Base-by-base conservation (phyloP, 1,139 yeast genomes). In the Yamadazyma songkhlaensis region DNA sequence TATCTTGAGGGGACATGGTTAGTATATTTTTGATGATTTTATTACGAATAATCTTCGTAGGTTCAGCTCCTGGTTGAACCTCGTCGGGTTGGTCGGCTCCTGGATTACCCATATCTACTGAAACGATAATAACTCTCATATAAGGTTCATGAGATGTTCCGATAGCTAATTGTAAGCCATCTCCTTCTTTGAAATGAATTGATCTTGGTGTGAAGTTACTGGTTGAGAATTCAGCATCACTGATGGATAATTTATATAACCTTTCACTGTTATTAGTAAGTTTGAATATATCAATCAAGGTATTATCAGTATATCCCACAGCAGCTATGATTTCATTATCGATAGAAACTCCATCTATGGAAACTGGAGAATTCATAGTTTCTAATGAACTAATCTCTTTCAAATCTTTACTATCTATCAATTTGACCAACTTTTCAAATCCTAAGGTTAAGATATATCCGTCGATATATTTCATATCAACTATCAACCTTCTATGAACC, bases 141-240 rank as follows among this genome's bases (percentile, higher is more conserved):
- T 69, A 83, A 2, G 95, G 95, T 22, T 77, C 74, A 48, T 85
- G 92, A 1, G 89, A 81, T 0, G 95, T 86, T 0, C 80, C 87
- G 1, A 81, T 72, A 0, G 78, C 77, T 13, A 79, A 42, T 65
- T 47, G 7, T 70, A 66, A 4, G 35, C 26, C 23, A 6, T 39
- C 40, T 9, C 7, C 9, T 31, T 27, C 42, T 45, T 41, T 49
- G 55, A 24, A 73, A 50, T 4, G 67, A 30, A 81, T 59, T 29
- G 64, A 60, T 59, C 80, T 66, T 2, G 87, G 83, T 14, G 82
- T 72, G 55, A 86, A 86, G 2, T 81, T 74, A 40, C 79, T 74
- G 26, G 81, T 73, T n/a, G 81, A 72, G 50, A 84, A 85, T 48
- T 84, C 84, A 0, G 94, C 85, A 53, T 81, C 89, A 53, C 84